Evolutionary conservation across 306 rosid genomes (phyloP).

Genomic region (Quercus bicolor): DNA sequence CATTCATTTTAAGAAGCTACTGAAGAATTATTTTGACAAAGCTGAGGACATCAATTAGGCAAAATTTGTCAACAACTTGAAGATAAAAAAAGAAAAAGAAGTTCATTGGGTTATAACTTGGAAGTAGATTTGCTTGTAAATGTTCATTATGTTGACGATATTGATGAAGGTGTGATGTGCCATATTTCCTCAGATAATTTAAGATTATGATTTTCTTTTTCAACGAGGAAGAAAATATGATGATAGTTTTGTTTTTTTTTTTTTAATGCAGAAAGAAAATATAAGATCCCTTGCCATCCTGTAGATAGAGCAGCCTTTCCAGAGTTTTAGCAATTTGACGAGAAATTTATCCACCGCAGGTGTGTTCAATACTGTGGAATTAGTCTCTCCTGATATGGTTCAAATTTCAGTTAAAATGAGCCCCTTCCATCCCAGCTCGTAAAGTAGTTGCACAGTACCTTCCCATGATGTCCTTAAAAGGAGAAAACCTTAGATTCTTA

Average conservation of each 20-base stretch:
- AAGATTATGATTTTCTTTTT: neutral
- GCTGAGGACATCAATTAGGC: too few relatives aligned
- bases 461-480: neutral
- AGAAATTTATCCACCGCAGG: neutral
- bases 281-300: neutral
- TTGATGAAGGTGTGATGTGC: neutral
- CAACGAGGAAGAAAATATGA: neutral
- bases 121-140: neutral
- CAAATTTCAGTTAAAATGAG: neutral
- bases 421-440: neutral
- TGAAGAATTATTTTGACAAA: neutral
- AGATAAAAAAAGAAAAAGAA: too few relatives aligned
- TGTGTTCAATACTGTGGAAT: neutral
- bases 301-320: neutral
- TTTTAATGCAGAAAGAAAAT: neutral
- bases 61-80: too few relatives aligned
- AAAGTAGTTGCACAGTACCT: neutral
- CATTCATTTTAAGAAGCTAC: neutral
- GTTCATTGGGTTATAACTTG: neutral
- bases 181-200: neutral
- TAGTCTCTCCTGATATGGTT: neutral
- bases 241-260: neutral
- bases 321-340: neutral
- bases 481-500: neutral
- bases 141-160: neutral